Evolutionary conservation across 2,329 filamentous ascomycete species (phyloP), one percentile per base, ranked within the genome.

Genomic region (Phyllosticta citriasiana): DNA sequence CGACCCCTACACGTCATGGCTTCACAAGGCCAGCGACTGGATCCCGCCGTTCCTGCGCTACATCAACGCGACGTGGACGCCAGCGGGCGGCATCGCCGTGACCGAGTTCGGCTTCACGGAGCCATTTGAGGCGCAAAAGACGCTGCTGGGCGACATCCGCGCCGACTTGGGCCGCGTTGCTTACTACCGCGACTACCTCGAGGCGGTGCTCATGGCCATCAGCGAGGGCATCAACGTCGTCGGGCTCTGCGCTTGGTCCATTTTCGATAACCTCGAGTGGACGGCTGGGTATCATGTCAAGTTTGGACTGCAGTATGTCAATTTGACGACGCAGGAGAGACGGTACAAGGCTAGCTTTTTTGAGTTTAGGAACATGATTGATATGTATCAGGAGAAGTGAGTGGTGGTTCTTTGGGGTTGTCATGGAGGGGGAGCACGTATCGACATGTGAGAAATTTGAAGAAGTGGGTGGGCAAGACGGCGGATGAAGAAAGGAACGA

Each of bases 201-300:
- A 68, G 26, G 72, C 65, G 8, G 69, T 72, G 19, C 65, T 74
- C 22, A 70, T 72, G n/a, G 69, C 68, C 40, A 64, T 72, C 25
- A 66, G 62, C 22, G 72, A 75, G 53, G 71, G 71, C 1, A 69
- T 74, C 3, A 69, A 74, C 57, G 71, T 75, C 1, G 64, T 72
- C 14, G 73, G 72, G 0, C 65, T 65, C 55, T 57, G 74, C 40
- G 73, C 72, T 24, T 75, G 72, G 73, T 70, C 67, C 55, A 70
- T 74, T 30, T 64, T 69, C 7, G 73, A 75, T 63, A 76, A 76
- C 59, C 66, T 72, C 53, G 73, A 75, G 65, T 75, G 72, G 72
- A 59, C 59, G 12, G 62, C 65, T 33, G 71, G 71, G 7, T 73
- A 68, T 40, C 62, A 65, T 1, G 65, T 67, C 2, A 70, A 69